Evolutionary conservation across 1,139 yeast genomes (phyloP), one percentile per base, ranked within the genome.

Genomic region (Pichia sorboxylosa): DNA sequence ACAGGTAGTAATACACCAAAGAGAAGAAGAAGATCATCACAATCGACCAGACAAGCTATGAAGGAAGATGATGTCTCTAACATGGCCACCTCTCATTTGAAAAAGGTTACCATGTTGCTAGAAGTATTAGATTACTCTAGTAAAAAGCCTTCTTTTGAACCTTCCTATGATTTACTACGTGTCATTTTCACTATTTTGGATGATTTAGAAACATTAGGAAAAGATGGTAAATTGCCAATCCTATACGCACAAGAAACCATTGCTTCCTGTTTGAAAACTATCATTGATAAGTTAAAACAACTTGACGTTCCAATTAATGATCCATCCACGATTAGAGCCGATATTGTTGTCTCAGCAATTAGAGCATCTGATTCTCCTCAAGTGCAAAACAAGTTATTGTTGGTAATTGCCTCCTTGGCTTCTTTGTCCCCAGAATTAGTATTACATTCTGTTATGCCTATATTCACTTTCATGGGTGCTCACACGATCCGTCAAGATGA

Each of bases 381-480:
- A 56, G 92, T 87, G 21, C 98, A 90, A 58, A 90, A 90, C 57
- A 72, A 87, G 45, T 62, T 90, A 33, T 62, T 90, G 39, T 61
- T 90, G 42, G 87, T 90, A 14, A 76, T 90, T 46, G 83, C 97
- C 3, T 80, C 85, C 34, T 63, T 90, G 45, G 97, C 97, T 0
- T 64, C 85, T 1, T 61, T 87, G 36, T 84, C 90, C 13, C 95
- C 98, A 7, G 97, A 90, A 52, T 73, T 81, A 26, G 85, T 90
- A 24, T 64, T 92, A 42, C 97, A 92, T 58, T 82, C 96, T 4
- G 94, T 92, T 11, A 90, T 90, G 99, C 98, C 99, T 14, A 87
- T 90, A 34, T 90, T 90, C 62, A 92, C 98, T 1, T 92, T 90
- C 49, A 90, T 90, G 98, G 99, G 99, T 36, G 94, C 97, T 20